Evolutionary conservation across 2,329 filamentous ascomycete species (phyloP).

Genomic region (Phialophora tarda): DNA sequence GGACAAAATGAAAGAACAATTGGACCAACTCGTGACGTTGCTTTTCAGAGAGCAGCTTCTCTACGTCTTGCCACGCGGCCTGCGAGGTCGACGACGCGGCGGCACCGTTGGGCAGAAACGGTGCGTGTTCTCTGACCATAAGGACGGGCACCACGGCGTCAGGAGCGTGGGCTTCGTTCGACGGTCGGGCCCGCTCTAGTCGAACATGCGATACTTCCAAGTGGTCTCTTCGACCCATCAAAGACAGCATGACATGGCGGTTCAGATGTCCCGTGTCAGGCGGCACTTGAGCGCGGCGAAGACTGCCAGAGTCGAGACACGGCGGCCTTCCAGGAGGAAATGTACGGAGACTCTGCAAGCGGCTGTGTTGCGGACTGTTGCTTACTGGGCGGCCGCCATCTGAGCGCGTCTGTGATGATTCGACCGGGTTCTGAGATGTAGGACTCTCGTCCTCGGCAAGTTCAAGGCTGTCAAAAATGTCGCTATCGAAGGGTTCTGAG

Average conservation of each 20-base stretch:
- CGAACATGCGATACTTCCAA: conserved; percentile 12
- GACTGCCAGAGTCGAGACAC: neutral
- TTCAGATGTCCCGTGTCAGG: conserved; percentile 26
- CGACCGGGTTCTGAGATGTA: conserved; percentile 7
- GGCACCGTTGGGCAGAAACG: conserved; percentile 5
- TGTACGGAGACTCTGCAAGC: conserved; percentile 4
- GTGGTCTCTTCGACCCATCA: conserved; percentile 7
- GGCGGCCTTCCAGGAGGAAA: neutral
- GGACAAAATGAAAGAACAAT: conserved; percentile 79
- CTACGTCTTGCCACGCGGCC: conserved; percentile 13
- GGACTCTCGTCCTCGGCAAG: conserved; percentile 21
- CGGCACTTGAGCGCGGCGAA: conserved; percentile 19
- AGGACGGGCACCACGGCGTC: conserved; percentile 5
- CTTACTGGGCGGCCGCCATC: conserved; percentile 14
- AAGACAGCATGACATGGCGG: conserved; percentile 9
- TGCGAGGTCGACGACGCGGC: neutral
- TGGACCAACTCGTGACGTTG: conserved; percentile 17
- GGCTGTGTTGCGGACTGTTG: conserved; percentile 13
- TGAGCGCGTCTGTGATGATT: neutral
- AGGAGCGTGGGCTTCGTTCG: neutral
- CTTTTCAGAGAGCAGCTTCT: conserved; percentile 19
- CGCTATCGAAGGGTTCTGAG: conserved; percentile 19
- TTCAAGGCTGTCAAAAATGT: conserved; percentile 20
- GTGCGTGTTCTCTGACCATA: conserved; percentile 14
- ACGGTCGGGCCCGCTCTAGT: conserved; percentile 3